Base-by-base conservation (phyloP, 441 rosid genomes). In the Jatropha podagrica region DNA sequence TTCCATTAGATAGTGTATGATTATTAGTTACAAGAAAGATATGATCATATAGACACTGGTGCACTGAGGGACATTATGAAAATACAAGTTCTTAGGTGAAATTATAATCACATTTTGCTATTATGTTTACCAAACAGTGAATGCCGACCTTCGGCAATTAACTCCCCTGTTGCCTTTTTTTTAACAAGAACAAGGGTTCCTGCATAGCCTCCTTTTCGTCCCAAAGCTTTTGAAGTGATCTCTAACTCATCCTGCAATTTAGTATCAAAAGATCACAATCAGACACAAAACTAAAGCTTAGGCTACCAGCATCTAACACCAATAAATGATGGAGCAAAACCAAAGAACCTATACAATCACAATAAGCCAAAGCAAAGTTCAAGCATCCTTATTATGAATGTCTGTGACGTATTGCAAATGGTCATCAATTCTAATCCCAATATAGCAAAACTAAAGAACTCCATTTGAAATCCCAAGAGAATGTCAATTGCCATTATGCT, bases 71-170 rank as follows among this genome's bases (percentile, higher is more conserved):
- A 26, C 15, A 17, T 15, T 32, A n/a, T 37, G 12, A 52, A 18
- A 51, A 37, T 13, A 37, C 15, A 37, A 71, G 65, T 20, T 27
- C n/a, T 42, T 59, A 58, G 10, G 2, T 62, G 51, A 65, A 49
- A 69, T 13, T 15, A 1, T 41, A 44, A 68, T 85, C 86, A 92
- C 79, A 94, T 86, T 80, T 91, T 91, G 87, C 96, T 95, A 76
- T 73, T 54, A 75, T 79, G 88, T 79, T 76, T 83, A 48, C 89
- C 88, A 70, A 91, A 93, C 88, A 90, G 61, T 3, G 99, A 95
- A 86, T 95, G 99, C 14, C 95, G 90, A 67, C 97, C 97, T 88
- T 92, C 97, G 0, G 99, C 99, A 62, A 95, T 84, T 65, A 89
- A 61, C 84, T 91, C 96, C 18, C 97, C 96, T 0, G 91, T 91